phyloP scores from a whole-genome alignment of 257 asterid species.

The Henckelia pumila region DNA sequence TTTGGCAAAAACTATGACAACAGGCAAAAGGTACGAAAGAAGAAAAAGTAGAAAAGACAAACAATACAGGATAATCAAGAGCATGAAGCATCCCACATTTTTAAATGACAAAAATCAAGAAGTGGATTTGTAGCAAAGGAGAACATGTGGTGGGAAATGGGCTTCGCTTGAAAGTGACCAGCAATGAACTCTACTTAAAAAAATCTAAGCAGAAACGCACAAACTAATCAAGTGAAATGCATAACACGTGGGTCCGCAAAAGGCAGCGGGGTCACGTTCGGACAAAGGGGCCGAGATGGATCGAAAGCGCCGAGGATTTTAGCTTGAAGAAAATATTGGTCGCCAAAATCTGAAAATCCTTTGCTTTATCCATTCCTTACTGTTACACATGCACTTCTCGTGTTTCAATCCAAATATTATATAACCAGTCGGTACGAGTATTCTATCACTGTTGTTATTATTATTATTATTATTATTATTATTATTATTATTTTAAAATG shows the following conservation, averaged over 20 bases:
- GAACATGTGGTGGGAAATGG: conserved; percentile 30
- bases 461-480: too few species aligned
- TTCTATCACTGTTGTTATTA: too few species aligned
- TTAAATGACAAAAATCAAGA: neutral
- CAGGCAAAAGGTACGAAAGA: neutral
- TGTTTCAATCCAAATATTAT: too few species aligned
- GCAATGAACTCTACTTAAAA: neutral
- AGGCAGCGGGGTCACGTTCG: neutral
- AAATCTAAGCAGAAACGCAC: neutral
- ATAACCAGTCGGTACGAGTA: too few species aligned
- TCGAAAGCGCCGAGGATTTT: neutral
- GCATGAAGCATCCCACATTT: neutral
- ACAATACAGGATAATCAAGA: conserved; percentile 11
- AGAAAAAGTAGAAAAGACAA: conserved; percentile 4
- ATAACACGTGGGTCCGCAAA: neutral
- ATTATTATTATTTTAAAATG: too few species aligned
- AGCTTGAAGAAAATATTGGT: neutral
- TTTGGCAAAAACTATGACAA: conserved; percentile 32
- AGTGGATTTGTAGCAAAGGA: neutral
- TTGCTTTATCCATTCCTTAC: too few species aligned
- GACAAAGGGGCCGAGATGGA: neutral
- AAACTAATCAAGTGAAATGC: neutral
- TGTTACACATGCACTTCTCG: too few species aligned
- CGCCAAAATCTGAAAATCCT: too few species aligned
- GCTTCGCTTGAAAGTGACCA: neutral